Percentiles rank a stretch among this genome's conserved stretches.
Evolutionary conservation across 2,329 filamentous ascomycete species (phyloP).

Genomic region (Cordyceps cicadae): DNA sequence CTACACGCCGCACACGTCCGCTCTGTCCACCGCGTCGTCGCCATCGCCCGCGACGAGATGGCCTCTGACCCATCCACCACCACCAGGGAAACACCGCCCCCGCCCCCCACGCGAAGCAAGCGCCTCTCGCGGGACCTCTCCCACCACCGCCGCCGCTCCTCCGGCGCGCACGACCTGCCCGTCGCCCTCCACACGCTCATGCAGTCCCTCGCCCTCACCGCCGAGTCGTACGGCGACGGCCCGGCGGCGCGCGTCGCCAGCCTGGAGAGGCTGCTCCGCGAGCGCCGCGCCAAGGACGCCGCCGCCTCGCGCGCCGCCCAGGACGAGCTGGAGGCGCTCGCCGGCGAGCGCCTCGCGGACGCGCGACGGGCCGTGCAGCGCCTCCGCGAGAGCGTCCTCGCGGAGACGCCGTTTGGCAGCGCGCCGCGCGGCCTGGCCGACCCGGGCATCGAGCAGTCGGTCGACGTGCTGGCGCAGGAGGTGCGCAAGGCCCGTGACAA

Average conservation of each 20-base stretch:
- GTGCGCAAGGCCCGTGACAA: constrained; percentile 31
- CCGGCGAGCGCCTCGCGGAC: constrained; percentile 37
- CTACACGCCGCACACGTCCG: constrained; percentile 38
- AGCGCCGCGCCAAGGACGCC: constrained; percentile 34
- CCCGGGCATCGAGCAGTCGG: constrained; percentile 42
- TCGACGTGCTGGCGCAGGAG: constrained; percentile 39
- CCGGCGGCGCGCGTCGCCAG: constrained; percentile 20
- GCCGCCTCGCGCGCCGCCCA: constrained; percentile 40
- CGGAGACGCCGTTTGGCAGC: constrained; percentile 41
- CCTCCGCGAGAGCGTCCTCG: constrained; percentile 42
- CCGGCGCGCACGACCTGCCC: constrained; percentile 27
- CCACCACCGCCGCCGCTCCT: constrained; percentile 27
- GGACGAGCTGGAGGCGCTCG: constrained; percentile 38
- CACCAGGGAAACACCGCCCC: constrained; percentile 20
- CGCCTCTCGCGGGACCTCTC: constrained; percentile 10
- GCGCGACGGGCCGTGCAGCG: constrained; percentile 39
- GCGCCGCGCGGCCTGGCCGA: constrained; percentile 35
- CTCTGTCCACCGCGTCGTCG: constrained; percentile 30
- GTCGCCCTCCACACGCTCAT: constrained; percentile 39
- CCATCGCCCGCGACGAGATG: constrained; percentile 37
- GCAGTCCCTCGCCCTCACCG: constrained; percentile 35
- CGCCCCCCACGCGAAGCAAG: constrained; percentile 24
- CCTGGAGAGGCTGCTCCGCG: constrained; percentile 28
- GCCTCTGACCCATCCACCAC: constrained; percentile 17
- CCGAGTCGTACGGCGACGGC: constrained; percentile 26